These are phyloP conservation scores for Globisporangium camurandrum DNA, from an alignment of 352 stramenopile genomes.

Conservation along the genomic window DNA sequence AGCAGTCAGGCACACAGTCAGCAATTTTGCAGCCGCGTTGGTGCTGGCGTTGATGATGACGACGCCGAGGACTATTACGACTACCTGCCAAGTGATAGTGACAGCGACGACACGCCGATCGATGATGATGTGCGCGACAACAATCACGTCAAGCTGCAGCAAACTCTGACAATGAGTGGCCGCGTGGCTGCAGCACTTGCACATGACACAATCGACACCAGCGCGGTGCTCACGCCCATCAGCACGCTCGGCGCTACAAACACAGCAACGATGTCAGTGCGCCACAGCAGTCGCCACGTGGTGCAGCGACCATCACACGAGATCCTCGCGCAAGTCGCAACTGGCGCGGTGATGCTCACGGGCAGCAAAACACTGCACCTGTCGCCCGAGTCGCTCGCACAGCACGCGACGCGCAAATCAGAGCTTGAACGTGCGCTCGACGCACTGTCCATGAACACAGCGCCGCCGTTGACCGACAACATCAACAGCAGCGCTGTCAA, in stretches of 20 bases:
- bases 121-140: conserved; percentile 23
- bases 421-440: conserved; percentile 46
- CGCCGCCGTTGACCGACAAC: no score
- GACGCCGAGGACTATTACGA: conserved; percentile 55
- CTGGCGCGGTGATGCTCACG: conserved; percentile 7
- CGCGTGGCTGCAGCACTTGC: background rate
- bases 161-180: background rate
- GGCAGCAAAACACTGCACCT: conserved; percentile 30
- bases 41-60: no score
- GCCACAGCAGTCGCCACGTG: background rate
- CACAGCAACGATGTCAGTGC: background rate
- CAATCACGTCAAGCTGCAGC: conserved; percentile 4
- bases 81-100: conserved; percentile 53
- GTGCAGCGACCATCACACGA: background rate
- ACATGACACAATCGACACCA: background rate
- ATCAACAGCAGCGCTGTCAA: background rate
- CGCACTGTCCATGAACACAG: conserved; percentile 4
- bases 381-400: conserved; percentile 24
- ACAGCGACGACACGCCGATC: conserved; percentile 26
- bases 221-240: conserved; percentile 23
- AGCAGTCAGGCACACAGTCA: no score
- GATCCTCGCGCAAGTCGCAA: conserved; percentile 11
- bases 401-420: conserved; percentile 25
- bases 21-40: no score
- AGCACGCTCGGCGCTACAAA: conserved; percentile 10